These are phyloP conservation scores for Phytophthora cactorum DNA, from an alignment of 352 stramenopile genomes.

Conservation along the genomic window DNA sequence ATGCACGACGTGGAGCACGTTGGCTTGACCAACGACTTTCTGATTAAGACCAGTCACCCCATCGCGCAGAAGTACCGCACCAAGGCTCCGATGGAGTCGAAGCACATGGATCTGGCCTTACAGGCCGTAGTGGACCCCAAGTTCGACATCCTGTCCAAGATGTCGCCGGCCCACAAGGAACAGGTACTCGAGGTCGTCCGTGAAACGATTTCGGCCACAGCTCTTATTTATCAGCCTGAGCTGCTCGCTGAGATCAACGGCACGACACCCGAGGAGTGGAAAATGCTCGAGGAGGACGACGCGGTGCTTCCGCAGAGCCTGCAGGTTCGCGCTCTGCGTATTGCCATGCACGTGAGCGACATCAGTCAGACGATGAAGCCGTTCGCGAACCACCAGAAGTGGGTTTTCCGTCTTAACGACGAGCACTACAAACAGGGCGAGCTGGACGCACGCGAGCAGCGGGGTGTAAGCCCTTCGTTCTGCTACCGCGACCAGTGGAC, in stretches of 20 bases:
- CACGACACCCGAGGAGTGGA: conserved; percentile 52
- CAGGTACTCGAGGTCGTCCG: conserved; percentile 66
- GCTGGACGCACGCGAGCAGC: conserved; percentile 53
- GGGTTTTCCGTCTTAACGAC: conserved; percentile 74
- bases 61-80: conserved; percentile 67
- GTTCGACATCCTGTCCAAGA: conserved; percentile 63
- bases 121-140: conserved; percentile 53
- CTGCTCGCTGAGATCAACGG: conserved; percentile 61
- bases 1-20: conserved; percentile 87
- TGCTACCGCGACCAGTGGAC: conserved; percentile 65
- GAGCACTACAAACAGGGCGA: conserved; percentile 79
- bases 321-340: conserved; percentile 60
- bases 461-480: conserved; percentile 50
- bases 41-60: conserved; percentile 76
- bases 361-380: conserved; percentile 88
- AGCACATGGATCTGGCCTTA: conserved; percentile 69
- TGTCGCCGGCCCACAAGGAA: conserved; percentile 51
- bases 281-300: conserved; percentile 32
- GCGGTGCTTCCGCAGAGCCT: conserved; percentile 50
- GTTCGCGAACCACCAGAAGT: conserved; percentile 75
- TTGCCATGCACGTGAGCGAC: conserved; percentile 84
- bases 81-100: conserved; percentile 77
- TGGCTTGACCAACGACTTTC: conserved; percentile 80
- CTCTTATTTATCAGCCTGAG: conserved; percentile 82
- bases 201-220: conserved; percentile 75